These are phyloP conservation scores for Harrya chromipes DNA, from an alignment of 768 basidiomycete species.

Conservation along the genomic window DNA sequence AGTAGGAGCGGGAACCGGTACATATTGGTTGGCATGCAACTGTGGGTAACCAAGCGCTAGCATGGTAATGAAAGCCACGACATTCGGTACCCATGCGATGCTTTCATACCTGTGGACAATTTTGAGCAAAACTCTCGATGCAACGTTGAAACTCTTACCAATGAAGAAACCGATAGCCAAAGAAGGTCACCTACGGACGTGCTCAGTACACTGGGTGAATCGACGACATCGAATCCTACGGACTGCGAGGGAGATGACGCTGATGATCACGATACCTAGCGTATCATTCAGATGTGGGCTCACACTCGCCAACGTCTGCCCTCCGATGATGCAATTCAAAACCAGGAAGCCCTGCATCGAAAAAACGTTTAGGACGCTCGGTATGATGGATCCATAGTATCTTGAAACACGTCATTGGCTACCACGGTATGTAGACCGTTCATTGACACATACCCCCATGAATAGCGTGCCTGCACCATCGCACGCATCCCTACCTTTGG, in stretches of 20 bases:
- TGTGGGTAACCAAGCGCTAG: conserved; percentile 69
- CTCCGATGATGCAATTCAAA: conserved; percentile 59
- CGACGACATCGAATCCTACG: conserved; percentile 2
- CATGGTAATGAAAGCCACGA: conserved; percentile 64
- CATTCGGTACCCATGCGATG: conserved; percentile 72
- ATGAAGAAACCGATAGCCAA: conserved; percentile 60
- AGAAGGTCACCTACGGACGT: conserved; percentile 51
- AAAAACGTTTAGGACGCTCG: conserved; percentile 47
- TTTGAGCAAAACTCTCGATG: background rate
- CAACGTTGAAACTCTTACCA: conserved; percentile 35
- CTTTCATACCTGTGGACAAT: conserved; percentile 59
- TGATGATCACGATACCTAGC: conserved; percentile 33
- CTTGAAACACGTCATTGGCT: conserved; percentile 22
- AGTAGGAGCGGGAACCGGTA: conserved; percentile 37
- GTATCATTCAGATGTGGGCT: conserved; percentile 30
- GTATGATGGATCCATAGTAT: conserved; percentile 38
- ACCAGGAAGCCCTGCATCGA: conserved; percentile 55
- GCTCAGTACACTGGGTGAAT: background rate
- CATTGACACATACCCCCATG: conserved; percentile 41
- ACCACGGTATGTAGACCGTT: conserved; percentile 10
- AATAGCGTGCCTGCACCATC: conserved; percentile 55
- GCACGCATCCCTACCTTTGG: conserved; percentile 55
- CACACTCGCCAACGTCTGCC: conserved; percentile 56
- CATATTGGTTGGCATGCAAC: conserved; percentile 40
- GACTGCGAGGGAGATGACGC: conserved; percentile 31